Conservation (phyloP, 495 filamentous ascomycete genomes). For the Penicillium canariense region DNA sequence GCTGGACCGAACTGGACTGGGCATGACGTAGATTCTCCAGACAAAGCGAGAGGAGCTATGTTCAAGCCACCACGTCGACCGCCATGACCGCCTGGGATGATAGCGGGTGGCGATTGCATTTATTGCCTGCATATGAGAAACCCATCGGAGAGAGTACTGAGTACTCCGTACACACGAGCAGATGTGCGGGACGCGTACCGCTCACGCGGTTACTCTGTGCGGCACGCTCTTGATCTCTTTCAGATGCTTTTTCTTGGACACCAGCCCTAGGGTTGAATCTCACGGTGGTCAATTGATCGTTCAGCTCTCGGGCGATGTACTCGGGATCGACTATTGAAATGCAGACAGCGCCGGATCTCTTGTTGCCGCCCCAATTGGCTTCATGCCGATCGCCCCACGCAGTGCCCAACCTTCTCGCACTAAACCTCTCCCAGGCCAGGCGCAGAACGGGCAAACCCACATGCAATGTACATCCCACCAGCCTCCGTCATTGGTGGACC, state of each 20-base stretch:
- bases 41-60: no score
- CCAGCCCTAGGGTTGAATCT: no score
- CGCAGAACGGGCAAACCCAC: constrained; percentile 15
- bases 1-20: no score
- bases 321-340: not conserved
- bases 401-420: constrained; percentile 5
- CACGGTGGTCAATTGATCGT: not conserved
- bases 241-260: no score
- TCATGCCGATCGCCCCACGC: constrained; percentile 22
- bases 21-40: no score
- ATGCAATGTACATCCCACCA: constrained; percentile 10
- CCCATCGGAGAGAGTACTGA: no score
- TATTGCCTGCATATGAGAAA: constrained; percentile 18
- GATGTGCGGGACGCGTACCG: no score
- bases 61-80: no score
- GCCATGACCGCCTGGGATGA: not conserved
- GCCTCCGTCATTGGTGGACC: constrained; percentile 16
- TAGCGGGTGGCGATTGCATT: constrained; percentile 14
- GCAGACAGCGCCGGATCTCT: constrained; percentile 17
- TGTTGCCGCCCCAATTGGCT: constrained; percentile 23
- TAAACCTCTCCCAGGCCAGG: not conserved
- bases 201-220: no score
- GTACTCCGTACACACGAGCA: no score
- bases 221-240: not conserved
- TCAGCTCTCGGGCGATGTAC: not conserved